Conservation (phyloP, 2,329 filamentous ascomycete genomes). For the Fusarium sp. region DNA sequence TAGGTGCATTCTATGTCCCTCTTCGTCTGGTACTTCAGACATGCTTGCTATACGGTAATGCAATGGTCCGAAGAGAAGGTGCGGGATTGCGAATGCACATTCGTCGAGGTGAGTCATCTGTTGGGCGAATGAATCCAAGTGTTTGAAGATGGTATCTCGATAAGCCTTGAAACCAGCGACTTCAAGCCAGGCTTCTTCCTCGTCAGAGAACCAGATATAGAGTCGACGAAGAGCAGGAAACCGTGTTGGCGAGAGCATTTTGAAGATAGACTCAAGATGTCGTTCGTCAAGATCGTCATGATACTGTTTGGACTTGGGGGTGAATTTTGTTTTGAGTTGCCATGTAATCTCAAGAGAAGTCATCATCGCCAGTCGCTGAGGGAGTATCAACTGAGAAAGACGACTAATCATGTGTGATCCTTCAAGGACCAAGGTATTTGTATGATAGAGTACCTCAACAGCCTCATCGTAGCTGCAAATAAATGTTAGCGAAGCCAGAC, state of each 20-base stretch:
- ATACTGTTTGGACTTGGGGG: not conserved
- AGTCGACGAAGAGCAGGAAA: not conserved
- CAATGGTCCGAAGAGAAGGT: not conserved
- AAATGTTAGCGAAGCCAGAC: not conserved
- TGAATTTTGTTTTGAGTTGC: not conserved
- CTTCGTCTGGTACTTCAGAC: not conserved
- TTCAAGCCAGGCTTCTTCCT: not conserved
- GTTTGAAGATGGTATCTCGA: not conserved
- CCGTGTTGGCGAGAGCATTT: not conserved
- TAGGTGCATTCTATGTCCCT: too few species aligned
- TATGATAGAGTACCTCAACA: not conserved
- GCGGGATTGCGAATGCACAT: not conserved
- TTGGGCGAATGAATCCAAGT: not conserved
- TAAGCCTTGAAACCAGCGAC: not conserved
- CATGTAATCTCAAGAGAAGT: not conserved
- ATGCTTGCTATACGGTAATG: not conserved
- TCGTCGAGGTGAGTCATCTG: not conserved
- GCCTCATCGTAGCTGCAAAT: not conserved
- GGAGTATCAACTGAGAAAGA: not conserved
- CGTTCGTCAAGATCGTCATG: not conserved
- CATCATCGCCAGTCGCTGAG: not conserved
- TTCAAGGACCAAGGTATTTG: not conserved
- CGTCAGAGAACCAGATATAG: not conserved
- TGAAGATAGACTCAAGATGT: not conserved
- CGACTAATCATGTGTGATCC: not conserved